Base-by-base conservation (phyloP, 2,329 filamentous ascomycete genomes). In the Penicillium sp. region DNA sequence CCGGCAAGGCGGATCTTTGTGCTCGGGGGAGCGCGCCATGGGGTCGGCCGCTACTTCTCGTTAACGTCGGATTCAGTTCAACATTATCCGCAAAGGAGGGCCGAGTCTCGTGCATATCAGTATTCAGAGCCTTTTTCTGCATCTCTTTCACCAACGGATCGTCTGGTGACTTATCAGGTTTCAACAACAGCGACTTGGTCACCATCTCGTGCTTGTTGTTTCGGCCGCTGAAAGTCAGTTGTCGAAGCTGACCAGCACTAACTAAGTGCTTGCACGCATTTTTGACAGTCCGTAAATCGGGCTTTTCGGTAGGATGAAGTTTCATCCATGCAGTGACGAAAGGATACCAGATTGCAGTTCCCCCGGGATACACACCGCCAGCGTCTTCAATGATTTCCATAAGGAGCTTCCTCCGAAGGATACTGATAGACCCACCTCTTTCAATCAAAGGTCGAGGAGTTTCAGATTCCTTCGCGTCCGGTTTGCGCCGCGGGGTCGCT, bases 291-390 rank as follows among this genome's bases (percentile, higher is more conserved):
- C 75, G 72, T 30, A 73, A 68, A 54, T 82, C 78, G 0, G 80
- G 80, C 41, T 62, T 72, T 48, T 71, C 70, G 35, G 71, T 63
- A 50, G 71, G 63, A 12, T 72, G 74, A 8, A 66, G 58, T 52
- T 71, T 74, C 43, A 74, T 67, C 80, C 81, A 84, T 13, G 74
- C 66, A 2, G 75, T 74, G 12, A 72, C 67, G 54, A 81, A 82
- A 8, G 80, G 76, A 54, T 75, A 72, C 64, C 73, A 75, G n/a
- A 83, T 71, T 55, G 82, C 79, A 37, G 70, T 70, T 19, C 78
- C 75, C 31, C 77, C 72, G 2, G 81, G 79, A 45, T 78, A 82
- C 2, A 78, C 75, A 7, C 82, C 82, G 38, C 73, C 72, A 46
- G 77, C 77, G 41, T 74, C 71, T 37, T 78, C 68, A 11, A 84